A percentile compares a stretch with the other conserved stretches of the same genome.
Evolutionary conservation across 2,329 filamentous ascomycete species (phyloP).

Genomic region (Fusarium nematophilum): DNA sequence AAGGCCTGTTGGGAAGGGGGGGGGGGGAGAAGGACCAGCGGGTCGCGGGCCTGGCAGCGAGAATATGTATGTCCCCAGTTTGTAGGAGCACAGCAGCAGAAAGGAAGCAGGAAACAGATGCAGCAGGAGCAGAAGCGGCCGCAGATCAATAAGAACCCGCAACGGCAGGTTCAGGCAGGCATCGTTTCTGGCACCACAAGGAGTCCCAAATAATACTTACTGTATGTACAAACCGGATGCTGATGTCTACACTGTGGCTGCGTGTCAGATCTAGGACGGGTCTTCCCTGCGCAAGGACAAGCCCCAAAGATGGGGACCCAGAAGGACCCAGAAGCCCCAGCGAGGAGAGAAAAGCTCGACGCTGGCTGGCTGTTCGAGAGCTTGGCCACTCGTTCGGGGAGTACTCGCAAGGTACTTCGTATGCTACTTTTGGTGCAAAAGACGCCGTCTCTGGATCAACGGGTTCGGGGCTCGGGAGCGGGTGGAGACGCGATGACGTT

Average conservation of each 20-base stretch:
- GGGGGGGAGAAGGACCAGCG: slow-evolving; percentile 15
- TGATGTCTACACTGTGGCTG: slow-evolving; percentile 42
- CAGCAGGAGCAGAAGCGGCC: too few species aligned
- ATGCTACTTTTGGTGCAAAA: slow-evolving; percentile 28
- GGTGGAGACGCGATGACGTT: slow-evolving; percentile 48
- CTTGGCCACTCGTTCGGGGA: slow-evolving; percentile 4
- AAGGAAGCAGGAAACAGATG: slow-evolving; percentile 1
- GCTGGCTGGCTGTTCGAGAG: slow-evolving; percentile 28
- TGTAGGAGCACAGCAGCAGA: slow-evolving; percentile 1
- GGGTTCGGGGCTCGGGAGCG: slow-evolving; percentile 42
- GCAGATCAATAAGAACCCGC: background rate
- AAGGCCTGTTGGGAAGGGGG: slow-evolving; percentile 13
- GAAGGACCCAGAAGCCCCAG: slow-evolving; percentile 16
- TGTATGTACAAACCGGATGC: slow-evolving; percentile 32
- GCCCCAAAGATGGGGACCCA: slow-evolving; percentile 29
- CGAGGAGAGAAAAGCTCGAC: slow-evolving; percentile 20
- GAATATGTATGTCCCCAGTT: slow-evolving; percentile 22
- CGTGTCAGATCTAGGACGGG: slow-evolving; percentile 46
- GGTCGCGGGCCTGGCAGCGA: slow-evolving; percentile 10
- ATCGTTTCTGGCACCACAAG: slow-evolving; percentile 14
- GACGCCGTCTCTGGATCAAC: slow-evolving; percentile 41
- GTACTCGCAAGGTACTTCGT: slow-evolving; percentile 31
- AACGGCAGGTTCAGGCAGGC: slow-evolving; percentile 16
- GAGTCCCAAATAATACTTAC: background rate
- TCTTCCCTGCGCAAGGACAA: slow-evolving; percentile 41